A percentile compares a stretch with the other conserved stretches of the same genome.
Evolutionary conservation across 2,329 filamentous ascomycete genomes (phyloP).

Genomic region (Elsinoe australis): DNA sequence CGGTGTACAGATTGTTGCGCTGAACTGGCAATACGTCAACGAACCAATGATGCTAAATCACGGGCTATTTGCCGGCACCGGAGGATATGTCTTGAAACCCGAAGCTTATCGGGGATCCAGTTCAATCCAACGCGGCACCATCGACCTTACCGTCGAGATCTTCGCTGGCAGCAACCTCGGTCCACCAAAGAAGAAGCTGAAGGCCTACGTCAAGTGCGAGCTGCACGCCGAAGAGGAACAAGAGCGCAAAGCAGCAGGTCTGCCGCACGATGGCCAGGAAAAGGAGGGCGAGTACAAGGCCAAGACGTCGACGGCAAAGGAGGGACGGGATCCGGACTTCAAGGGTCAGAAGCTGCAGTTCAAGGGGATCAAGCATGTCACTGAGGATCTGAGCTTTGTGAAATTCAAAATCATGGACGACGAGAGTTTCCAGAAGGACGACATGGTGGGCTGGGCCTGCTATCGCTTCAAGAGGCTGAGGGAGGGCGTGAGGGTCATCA

Average conservation of each 20-base stretch:
- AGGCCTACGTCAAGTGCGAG: constrained; percentile 70
- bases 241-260: constrained; percentile 37
- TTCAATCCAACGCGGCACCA: constrained; percentile 24
- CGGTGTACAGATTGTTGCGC: constrained; percentile 80
- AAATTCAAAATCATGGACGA: constrained; percentile 84
- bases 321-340: constrained; percentile 40
- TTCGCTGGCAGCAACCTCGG: constrained; percentile 69
- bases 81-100: constrained; percentile 82
- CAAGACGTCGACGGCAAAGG: constrained; percentile 39
- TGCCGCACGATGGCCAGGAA: constrained; percentile 43
- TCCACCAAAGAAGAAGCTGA: constrained; percentile 51
- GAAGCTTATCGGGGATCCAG: constrained; percentile 53
- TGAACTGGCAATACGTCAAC: constrained; percentile 91
- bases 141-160: constrained; percentile 65
- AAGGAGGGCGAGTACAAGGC: constrained; percentile 47
- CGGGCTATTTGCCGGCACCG: constrained; percentile 75
- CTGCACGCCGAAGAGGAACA: constrained; percentile 67
- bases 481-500: constrained; percentile 68
- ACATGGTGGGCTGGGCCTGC: constrained; percentile 80
- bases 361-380: constrained; percentile 35
- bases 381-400: constrained; percentile 42
- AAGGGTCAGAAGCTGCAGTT: constrained; percentile 40
- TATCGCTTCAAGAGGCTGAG: constrained; percentile 74
- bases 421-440: constrained; percentile 63
- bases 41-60: constrained; percentile 95